These are phyloP conservation scores for Mallotus japonicus DNA, from an alignment of 441 rosid species.

Conservation along the genomic window DNA sequence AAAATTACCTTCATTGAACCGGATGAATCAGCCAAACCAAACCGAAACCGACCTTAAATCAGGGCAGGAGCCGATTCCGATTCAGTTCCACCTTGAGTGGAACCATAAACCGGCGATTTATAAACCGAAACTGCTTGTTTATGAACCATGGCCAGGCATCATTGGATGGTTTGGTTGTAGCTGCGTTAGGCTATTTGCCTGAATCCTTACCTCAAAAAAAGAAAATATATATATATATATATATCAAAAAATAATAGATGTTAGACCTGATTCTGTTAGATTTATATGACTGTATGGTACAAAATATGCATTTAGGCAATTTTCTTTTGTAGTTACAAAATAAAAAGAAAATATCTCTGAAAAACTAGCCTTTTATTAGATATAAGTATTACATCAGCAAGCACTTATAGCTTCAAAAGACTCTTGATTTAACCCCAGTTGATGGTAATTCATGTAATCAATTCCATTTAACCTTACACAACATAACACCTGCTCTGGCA, in stretches of 20 bases:
- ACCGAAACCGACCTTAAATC: too few relatives aligned
- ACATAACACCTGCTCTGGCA: conserved; percentile 79
- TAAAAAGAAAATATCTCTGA: background rate
- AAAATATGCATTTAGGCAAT: background rate
- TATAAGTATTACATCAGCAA: conserved; percentile 16
- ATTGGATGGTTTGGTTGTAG: too few relatives aligned
- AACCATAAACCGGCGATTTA: too few relatives aligned
- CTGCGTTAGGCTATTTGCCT: too few relatives aligned
- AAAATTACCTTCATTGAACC: too few relatives aligned
- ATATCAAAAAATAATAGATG: background rate
- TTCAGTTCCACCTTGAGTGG: too few relatives aligned
- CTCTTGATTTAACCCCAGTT: conserved; percentile 53
- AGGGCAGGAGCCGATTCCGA: too few relatives aligned
- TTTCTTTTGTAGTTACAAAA: background rate
- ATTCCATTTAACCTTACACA: conserved; percentile 69
- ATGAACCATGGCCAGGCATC: too few relatives aligned
- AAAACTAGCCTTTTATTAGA: conserved; percentile 24
- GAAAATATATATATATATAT: too few relatives aligned
- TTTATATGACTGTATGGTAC: background rate
- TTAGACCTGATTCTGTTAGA: conserved; percentile 6
- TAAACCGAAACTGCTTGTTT: too few relatives aligned
- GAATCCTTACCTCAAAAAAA: too few relatives aligned
- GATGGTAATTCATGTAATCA: conserved; percentile 64
- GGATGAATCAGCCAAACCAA: too few relatives aligned
- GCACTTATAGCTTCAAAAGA: conserved; percentile 28